These are phyloP conservation scores for Solanum chiquidenum DNA, from an alignment of 257 asterid species.

Conservation along the genomic window DNA sequence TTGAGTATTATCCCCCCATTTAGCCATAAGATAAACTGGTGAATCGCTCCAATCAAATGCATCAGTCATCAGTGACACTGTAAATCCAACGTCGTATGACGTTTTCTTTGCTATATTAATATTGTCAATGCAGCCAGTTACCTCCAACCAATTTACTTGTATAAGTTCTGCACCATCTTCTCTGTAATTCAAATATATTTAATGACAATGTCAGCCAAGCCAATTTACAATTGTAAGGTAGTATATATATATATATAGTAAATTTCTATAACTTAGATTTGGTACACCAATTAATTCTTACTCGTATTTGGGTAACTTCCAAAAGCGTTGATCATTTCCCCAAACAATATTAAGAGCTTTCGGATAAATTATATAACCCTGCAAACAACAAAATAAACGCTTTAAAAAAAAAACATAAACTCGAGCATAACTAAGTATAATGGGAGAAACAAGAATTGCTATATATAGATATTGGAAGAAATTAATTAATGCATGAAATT, in stretches of 20 bases:
- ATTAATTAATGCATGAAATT: neutral
- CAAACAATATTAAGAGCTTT: neutral
- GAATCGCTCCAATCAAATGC: conserved; percentile 18
- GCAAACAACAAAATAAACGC: neutral
- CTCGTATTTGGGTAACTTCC: neutral
- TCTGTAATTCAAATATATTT: neutral
- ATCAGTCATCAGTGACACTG: conserved; percentile 15
- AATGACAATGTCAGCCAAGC: neutral
- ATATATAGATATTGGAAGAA: too few species aligned
- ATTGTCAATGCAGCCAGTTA: neutral
- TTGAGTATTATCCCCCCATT: conserved; percentile 9
- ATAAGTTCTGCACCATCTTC: neutral
- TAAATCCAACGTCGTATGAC: conserved; percentile 10
- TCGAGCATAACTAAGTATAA: too few species aligned
- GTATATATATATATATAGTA: too few species aligned
- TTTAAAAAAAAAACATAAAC: neutral
- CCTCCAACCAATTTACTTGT: neutral
- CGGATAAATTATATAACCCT: neutral
- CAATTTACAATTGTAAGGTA: neutral
- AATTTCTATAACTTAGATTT: neutral
- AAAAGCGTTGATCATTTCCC: neutral
- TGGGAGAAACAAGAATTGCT: too few species aligned
- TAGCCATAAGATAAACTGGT: conserved; percentile 8
- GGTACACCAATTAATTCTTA: neutral
- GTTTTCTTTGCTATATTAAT: neutral